These are phyloP conservation scores for Xylaria arbuscula DNA, from an alignment of 2,329 filamentous ascomycete species.

Conservation along the genomic window DNA sequence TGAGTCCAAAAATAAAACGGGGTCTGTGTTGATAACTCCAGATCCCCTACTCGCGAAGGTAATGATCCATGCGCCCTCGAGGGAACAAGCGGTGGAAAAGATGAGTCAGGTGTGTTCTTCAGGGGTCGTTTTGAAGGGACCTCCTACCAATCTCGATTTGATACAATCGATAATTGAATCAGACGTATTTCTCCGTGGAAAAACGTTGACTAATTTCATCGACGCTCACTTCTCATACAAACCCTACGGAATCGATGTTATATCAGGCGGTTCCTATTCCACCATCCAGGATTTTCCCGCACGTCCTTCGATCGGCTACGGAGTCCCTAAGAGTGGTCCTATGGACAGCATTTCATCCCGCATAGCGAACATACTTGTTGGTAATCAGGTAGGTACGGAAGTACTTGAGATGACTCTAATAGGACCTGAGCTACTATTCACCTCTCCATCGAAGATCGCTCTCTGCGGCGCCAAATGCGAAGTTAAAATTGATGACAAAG, in stretches of 20 bases:
- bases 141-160: slow-evolving; percentile 16
- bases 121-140: slow-evolving; percentile 10
- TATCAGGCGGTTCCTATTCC: slow-evolving; percentile 21
- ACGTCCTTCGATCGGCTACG: slow-evolving; percentile 16
- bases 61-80: slow-evolving; percentile 7
- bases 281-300: slow-evolving; percentile 31
- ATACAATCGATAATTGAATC: slow-evolving; percentile 12
- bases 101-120: slow-evolving; percentile 13
- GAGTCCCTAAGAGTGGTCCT: slow-evolving; percentile 25
- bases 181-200: slow-evolving; percentile 1
- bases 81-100: slow-evolving; percentile 14
- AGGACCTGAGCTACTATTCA: slow-evolving; percentile 24
- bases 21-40: not conserved
- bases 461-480: slow-evolving; percentile 14
- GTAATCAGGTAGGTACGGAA: slow-evolving; percentile 8
- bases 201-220: slow-evolving; percentile 17
- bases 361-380: slow-evolving; percentile 25
- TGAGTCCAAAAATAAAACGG: not conserved
- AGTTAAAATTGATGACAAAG: slow-evolving; percentile 13
- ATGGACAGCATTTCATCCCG: slow-evolving; percentile 29
- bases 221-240: slow-evolving; percentile 22
- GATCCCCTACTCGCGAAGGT: slow-evolving; percentile 31
- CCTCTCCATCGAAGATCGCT: slow-evolving; percentile 15
- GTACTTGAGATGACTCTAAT: slow-evolving; percentile 25
- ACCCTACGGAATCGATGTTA: slow-evolving; percentile 20